A percentile compares a stretch with the other conserved stretches of the same genome.
Conservation (phyloP, 192 early-diverging fungal species). For the Entrophospora sp. region DNA sequence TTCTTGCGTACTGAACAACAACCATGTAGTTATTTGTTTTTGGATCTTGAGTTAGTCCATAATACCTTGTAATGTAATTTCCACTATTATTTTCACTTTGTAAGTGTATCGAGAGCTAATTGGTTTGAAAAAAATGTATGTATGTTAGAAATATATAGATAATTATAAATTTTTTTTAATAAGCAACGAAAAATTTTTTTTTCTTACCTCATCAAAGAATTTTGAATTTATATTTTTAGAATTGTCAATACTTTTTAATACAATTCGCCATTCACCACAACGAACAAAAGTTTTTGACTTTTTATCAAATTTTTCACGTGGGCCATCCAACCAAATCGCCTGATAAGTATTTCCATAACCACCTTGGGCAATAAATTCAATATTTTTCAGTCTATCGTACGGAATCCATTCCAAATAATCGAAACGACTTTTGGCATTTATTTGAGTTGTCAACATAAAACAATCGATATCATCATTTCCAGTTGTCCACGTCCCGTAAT, state of each 20-base stretch:
- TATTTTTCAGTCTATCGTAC: slow-evolving; percentile 6
- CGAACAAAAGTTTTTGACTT: background rate
- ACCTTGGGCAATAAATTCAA: background rate
- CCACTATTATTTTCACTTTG: background rate
- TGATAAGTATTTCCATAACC: background rate
- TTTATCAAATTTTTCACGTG: background rate
- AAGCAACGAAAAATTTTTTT: background rate
- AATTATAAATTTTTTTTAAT: background rate
- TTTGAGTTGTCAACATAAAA: slow-evolving; percentile 13
- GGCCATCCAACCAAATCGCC: slow-evolving; percentile 8
- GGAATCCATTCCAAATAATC: slow-evolving; percentile 14
- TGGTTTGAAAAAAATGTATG: background rate
- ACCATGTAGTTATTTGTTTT: slow-evolving; percentile 28
- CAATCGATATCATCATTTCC: slow-evolving; percentile 11
- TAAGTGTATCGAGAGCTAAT: background rate
- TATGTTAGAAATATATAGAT: background rate
- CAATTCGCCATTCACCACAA: background rate
- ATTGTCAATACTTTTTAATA: slow-evolving; percentile 5
- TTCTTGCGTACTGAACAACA: slow-evolving; percentile 29
- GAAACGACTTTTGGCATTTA: background rate
- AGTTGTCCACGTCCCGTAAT: slow-evolving; percentile 6
- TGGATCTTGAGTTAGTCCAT: slow-evolving; percentile 9
- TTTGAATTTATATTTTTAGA: background rate
- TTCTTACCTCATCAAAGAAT: slow-evolving; percentile 7
- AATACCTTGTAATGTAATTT: background rate